phyloP scores from a whole-genome alignment of 2,329 filamentous ascomycete species.

The Monosporascus sp. region DNA sequence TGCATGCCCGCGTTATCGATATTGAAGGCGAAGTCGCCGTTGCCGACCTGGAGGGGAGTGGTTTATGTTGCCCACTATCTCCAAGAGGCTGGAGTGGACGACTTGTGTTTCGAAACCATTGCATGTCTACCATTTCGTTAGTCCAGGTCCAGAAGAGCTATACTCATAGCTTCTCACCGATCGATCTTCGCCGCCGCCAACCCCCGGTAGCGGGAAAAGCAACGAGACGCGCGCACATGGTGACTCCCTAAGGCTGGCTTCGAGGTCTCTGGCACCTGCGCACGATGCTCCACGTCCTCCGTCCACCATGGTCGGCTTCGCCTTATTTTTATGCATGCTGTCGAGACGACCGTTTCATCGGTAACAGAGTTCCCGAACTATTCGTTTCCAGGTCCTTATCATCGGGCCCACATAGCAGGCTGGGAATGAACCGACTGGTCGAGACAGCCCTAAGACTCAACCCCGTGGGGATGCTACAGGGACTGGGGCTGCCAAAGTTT shows the following conservation, averaged over 20 bases:
- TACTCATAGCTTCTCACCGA: conserved; percentile 1
- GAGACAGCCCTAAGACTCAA: not conserved
- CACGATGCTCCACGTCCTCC: not conserved
- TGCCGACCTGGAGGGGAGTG: conserved; percentile 23
- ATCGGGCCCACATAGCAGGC: not conserved
- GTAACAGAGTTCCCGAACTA: not conserved
- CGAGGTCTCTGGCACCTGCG: not conserved
- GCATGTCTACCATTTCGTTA: conserved; percentile 6
- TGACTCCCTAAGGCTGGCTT: not conserved
- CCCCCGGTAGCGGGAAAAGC: conserved; percentile 3
- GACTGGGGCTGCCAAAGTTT: too few species aligned
- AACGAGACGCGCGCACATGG: conserved; percentile 3
- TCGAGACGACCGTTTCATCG: not conserved
- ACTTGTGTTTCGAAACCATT: conserved; percentile 19
- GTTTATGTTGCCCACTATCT: conserved; percentile 19
- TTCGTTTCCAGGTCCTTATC: not conserved
- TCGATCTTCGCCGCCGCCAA: conserved; percentile 7
- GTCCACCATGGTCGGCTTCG: not conserved
- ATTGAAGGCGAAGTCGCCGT: conserved; percentile 25
- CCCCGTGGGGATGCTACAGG: not conserved
- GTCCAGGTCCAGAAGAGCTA: too few species aligned
- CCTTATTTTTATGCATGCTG: not conserved
- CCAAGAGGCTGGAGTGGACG: conserved; percentile 11
- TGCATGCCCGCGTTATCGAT: conserved; percentile 26
- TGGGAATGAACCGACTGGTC: not conserved